Percentiles rank a stretch among this genome's conserved stretches.
These are phyloP conservation scores for Wickerhamiella pararugosa DNA, from an alignment of 1,139 yeast genomes.

Conservation along the genomic window DNA sequence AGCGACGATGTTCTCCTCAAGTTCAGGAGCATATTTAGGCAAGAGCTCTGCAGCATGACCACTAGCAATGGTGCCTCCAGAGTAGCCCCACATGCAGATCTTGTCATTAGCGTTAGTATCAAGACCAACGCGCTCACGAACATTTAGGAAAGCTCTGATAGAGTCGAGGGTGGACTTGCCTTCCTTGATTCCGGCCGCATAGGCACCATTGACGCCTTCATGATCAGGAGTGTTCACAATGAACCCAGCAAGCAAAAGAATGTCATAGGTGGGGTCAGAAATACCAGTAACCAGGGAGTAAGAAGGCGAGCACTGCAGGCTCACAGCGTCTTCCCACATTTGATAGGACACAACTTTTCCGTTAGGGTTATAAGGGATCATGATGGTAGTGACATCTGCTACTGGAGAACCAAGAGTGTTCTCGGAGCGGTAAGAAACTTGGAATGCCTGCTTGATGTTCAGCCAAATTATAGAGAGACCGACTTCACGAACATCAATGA, in stretches of 20 bases:
- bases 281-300: conserved; percentile 16
- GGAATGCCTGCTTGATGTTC: conserved; percentile 16
- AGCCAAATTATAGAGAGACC: conserved; percentile 5
- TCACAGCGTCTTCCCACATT: conserved; percentile 20
- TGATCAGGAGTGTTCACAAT: conserved; percentile 19
- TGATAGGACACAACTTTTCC: conserved; percentile 19
- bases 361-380: conserved; percentile 16
- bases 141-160: conserved; percentile 16
- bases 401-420: conserved; percentile 18
- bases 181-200: conserved; percentile 16
- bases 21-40: conserved; percentile 20
- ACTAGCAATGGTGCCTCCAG: conserved; percentile 21
- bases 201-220: conserved; percentile 17
- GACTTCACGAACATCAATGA: conserved; percentile 7
- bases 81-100: conserved; percentile 19
- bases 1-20: conserved; percentile 14
- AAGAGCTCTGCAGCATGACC: conserved; percentile 21
- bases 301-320: conserved; percentile 21
- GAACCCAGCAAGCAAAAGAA: conserved; percentile 11
- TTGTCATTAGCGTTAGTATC: conserved; percentile 10
- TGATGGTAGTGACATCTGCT: conserved; percentile 20
- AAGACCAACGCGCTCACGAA: conserved; percentile 11
- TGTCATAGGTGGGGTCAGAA: conserved; percentile 6
- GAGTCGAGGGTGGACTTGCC: conserved; percentile 20
- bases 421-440: conserved; percentile 19